Percentiles rank a stretch among this genome's conserved stretches.
These are phyloP conservation scores for Sutorius eximius DNA, from an alignment of 1,284 basidiomycete species.

Conservation along the genomic window DNA sequence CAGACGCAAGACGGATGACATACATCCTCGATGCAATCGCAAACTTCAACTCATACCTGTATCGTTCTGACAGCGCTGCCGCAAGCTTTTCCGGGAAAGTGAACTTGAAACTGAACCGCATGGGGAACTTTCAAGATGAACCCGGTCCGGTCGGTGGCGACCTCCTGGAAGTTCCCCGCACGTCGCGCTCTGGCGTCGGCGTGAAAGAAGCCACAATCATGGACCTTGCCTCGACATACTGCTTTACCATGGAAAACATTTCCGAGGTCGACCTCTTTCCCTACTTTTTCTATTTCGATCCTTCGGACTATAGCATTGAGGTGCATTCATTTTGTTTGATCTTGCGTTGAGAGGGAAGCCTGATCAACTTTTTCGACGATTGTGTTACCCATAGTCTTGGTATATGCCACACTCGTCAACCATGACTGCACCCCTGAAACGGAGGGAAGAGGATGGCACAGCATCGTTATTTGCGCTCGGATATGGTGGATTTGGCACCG, in stretches of 20 bases:
- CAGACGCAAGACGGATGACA: neutral
- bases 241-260: conserved; percentile 21
- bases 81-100: conserved; percentile 15
- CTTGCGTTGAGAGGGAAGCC: neutral
- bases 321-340: conserved; percentile 9
- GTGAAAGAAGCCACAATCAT: conserved; percentile 15
- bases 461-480: conserved; percentile 22
- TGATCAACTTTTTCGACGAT: neutral
- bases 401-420: conserved; percentile 12
- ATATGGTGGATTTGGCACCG: conserved; percentile 25
- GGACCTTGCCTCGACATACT: conserved; percentile 12
- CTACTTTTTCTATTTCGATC: conserved; percentile 28
- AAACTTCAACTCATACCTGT: conserved; percentile 24
- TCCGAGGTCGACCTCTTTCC: conserved; percentile 25
- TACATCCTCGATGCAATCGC: conserved; percentile 17
- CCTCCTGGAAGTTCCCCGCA: conserved; percentile 5
- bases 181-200: conserved; percentile 3
- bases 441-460: neutral
- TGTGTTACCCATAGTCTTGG: conserved; percentile 12
- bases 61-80: conserved; percentile 10
- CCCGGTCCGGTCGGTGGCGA: conserved; percentile 9
- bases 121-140: neutral
- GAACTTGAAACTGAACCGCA: conserved; percentile 7
- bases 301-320: conserved; percentile 22
- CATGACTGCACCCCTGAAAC: conserved; percentile 13